Percentiles rank a stretch among this genome's conserved stretches.
Evolutionary conservation across 2,329 filamentous ascomycete genomes (phyloP).

Genomic region (Ustulina deusta): DNA sequence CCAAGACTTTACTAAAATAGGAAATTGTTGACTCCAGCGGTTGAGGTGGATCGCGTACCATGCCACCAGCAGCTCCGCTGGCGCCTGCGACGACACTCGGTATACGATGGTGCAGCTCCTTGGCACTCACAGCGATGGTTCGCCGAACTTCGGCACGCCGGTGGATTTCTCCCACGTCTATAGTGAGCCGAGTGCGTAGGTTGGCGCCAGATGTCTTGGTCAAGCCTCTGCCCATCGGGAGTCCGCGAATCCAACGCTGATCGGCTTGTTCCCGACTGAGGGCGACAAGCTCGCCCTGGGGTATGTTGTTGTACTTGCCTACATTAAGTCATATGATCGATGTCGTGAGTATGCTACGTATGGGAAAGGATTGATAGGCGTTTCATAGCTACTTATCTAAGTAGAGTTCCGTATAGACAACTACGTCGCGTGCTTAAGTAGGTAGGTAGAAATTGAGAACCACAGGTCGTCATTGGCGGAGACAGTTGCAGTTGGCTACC

Average conservation of each 20-base stretch:
- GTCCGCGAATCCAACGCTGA: not conserved
- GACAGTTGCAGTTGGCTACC: no score
- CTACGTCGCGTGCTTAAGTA: no score
- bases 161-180: conserved; percentile 36
- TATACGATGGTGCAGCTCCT: conserved; percentile 67
- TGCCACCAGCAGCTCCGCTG: conserved; percentile 61
- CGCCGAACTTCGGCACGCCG: conserved; percentile 62
- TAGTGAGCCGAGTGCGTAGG: conserved; percentile 26
- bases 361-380: not conserved
- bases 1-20: no score
- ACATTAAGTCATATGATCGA: not conserved
- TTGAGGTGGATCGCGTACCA: conserved; percentile 67
- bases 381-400: not conserved
- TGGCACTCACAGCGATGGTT: conserved; percentile 62
- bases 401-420: no score
- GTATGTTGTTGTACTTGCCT: not conserved
- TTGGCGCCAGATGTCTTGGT: not conserved
- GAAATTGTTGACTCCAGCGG: no score
- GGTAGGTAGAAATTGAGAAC: no score
- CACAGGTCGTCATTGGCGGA: not conserved
- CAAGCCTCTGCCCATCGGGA: not conserved
- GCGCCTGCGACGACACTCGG: conserved; percentile 64
- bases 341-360: not conserved
- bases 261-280: not conserved
- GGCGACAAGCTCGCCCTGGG: not conserved